A percentile compares a stretch with the other conserved stretches of the same genome.
Conservation (phyloP, 805 yeast genomes). For the Zygoascus flipseniorum region DNA sequence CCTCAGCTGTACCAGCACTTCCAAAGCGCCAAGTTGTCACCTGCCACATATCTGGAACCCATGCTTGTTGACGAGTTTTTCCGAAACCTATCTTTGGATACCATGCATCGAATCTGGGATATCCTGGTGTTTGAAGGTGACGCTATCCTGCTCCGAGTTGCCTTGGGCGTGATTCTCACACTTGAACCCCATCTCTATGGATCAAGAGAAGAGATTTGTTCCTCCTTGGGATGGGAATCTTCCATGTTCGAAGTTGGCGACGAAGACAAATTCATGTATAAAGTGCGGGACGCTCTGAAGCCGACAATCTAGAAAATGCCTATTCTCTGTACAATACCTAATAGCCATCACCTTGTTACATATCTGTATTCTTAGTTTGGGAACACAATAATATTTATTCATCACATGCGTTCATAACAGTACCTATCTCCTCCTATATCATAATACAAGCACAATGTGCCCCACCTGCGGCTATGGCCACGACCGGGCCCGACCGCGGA, state of each 20-base stretch:
- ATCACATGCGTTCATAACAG: not conserved
- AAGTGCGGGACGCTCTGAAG: conserved; percentile 32
- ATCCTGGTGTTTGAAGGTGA: conserved; percentile 56
- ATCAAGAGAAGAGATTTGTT: conserved; percentile 37
- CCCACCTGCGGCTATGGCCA: not conserved
- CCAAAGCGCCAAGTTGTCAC: conserved; percentile 32
- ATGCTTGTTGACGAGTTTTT: conserved; percentile 37
- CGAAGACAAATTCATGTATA: conserved; percentile 39
- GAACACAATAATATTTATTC: not conserved
- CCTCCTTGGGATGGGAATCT: conserved; percentile 29
- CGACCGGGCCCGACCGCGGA: not conserved
- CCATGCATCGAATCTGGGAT: conserved; percentile 45
- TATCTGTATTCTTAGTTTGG: not conserved
- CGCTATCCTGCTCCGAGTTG: conserved; percentile 41
- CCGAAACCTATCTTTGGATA: conserved; percentile 38
- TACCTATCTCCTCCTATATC: not conserved
- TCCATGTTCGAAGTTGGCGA: conserved; percentile 39
- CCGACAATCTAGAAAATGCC: not conserved
- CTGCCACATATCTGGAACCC: conserved; percentile 37
- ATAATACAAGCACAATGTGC: not conserved
- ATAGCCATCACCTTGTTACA: not conserved
- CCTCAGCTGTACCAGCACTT: conserved; percentile 46
- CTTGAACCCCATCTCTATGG: conserved; percentile 48
- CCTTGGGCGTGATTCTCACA: conserved; percentile 43
- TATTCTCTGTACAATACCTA: not conserved